Conservation (phyloP, 75 land plant genomes). For the Pseudotsuga menziesii region DNA sequence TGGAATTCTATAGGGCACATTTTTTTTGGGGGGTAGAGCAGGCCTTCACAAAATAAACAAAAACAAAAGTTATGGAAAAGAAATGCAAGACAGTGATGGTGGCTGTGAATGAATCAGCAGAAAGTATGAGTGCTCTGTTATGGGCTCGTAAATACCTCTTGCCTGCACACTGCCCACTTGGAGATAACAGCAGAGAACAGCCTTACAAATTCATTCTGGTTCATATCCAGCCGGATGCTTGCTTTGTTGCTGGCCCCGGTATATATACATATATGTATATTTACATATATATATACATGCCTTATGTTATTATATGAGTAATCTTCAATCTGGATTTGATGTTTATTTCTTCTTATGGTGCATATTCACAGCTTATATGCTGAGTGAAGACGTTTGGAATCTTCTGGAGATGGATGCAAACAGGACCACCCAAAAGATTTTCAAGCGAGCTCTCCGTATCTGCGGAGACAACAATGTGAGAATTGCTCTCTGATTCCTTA, state of each 20-base stretch:
- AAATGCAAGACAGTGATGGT: constrained; percentile 4
- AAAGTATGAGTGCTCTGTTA: constrained; percentile 18
- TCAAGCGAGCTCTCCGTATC: background rate
- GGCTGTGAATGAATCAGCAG: constrained; percentile 12
- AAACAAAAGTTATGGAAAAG: background rate
- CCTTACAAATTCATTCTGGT: background rate
- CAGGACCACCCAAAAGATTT: background rate
- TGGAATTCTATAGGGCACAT: no score
- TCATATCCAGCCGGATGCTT: background rate
- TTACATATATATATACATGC: no score
- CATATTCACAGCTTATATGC: background rate
- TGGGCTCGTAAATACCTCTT: constrained; percentile 12
- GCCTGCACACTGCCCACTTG: background rate
- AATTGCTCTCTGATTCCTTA: background rate
- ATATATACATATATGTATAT: background rate
- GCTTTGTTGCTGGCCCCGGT: background rate
- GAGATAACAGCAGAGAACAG: background rate
- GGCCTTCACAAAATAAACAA: no score
- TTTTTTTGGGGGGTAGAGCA: no score
- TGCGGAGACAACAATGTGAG: constrained; percentile 2
- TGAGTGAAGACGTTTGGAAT: background rate
- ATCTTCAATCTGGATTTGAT: background rate
- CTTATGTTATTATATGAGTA: background rate
- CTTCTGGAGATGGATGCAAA: background rate
- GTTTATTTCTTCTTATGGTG: background rate